Evolutionary conservation across 1,139 yeast species (phyloP), one percentile per base, ranked within the genome.

Genomic region (Scheffersomyces illinoinensis): DNA sequence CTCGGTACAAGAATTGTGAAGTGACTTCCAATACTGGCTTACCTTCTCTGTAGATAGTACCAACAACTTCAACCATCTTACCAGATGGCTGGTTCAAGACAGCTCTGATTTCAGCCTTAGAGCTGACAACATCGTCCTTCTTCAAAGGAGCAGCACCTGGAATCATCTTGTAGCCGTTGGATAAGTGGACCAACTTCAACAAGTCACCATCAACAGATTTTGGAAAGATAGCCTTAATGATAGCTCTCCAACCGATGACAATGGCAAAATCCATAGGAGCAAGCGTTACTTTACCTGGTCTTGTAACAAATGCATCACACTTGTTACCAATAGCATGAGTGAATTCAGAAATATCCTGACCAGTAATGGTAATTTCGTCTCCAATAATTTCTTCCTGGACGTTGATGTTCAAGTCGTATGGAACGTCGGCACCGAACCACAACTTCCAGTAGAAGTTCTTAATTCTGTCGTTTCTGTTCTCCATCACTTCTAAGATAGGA

Each of bases 231-330:
- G 98, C 95, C 81, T 90, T 92, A 81, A 95, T 93, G 72, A 96
- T 93, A 56, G 98, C 97, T 80, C 90, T 90, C 99, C 99, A 95
- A 55, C 99, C 99, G 70, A 93, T 86, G 61, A 96, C 98, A 76
- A 95, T 95, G 57, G 99, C 98, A 73, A 93, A 96, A 82, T 95
- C 99, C 98, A 95, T 95, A 71, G 99, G 99, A 57, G 99, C 99
- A 69, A 87, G 84, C 61, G 93, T 88, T 56, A 83, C 84, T 77
- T 91, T 90, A 66, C 96, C 97, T 57, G 91, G 86, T 81, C 97
- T 88, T 62, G 89, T 85, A 63, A 93, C 97, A 69, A 93, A 95
- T 59, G 97, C 97, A 78, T 93, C 98, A 76, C 97, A 93, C 67
- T 90, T 90, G 85, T 95, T 95, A 70, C 98, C 98, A 74, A 95